Evolutionary conservation across 176 grass and related monocot genomes (phyloP).

Genomic region (Pontederia paniculata): DNA sequence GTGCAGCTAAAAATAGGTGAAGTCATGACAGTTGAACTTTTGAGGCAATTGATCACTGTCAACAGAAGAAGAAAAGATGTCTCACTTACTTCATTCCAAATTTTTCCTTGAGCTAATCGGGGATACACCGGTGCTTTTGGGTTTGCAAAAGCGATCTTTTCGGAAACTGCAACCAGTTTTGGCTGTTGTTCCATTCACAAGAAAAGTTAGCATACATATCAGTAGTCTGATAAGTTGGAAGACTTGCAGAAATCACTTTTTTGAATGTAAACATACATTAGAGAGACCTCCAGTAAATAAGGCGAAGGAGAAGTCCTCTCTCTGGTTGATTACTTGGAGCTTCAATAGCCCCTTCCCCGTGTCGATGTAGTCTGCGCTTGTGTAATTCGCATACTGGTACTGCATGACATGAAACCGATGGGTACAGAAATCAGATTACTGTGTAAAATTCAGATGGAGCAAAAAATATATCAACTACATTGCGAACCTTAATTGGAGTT

Average conservation of each 20-base stretch:
- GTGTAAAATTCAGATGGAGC: neutral
- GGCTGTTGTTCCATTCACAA: conserved; percentile 30
- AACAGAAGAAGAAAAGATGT: conserved; percentile 15
- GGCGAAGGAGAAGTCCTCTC: conserved; percentile 78
- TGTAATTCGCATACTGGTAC: conserved; percentile 78
- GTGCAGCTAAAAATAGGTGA: no score
- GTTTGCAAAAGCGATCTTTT: conserved; percentile 50
- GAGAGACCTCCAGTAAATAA: conserved; percentile 74
- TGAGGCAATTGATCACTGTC: neutral
- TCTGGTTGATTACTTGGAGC: conserved; percentile 88
- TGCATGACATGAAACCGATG: conserved; percentile 26
- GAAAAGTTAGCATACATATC: no score
- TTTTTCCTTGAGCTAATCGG: conserved; percentile 71
- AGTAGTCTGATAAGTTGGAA: neutral
- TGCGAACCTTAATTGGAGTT: conserved; percentile 69
- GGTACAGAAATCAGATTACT: neutral
- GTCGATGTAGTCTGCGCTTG: conserved; percentile 31
- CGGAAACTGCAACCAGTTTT: conserved; percentile 49
- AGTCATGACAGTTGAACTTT: neutral
- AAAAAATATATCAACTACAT: neutral
- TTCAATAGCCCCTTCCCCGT: conserved; percentile 65
- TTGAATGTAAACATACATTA: conserved; percentile 29
- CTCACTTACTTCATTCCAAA: conserved; percentile 70
- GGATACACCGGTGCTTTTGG: conserved; percentile 91
- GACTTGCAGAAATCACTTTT: neutral